Base-by-base conservation (phyloP, 2,329 filamentous ascomycete genomes). In the Diplodia intermedia region DNA sequence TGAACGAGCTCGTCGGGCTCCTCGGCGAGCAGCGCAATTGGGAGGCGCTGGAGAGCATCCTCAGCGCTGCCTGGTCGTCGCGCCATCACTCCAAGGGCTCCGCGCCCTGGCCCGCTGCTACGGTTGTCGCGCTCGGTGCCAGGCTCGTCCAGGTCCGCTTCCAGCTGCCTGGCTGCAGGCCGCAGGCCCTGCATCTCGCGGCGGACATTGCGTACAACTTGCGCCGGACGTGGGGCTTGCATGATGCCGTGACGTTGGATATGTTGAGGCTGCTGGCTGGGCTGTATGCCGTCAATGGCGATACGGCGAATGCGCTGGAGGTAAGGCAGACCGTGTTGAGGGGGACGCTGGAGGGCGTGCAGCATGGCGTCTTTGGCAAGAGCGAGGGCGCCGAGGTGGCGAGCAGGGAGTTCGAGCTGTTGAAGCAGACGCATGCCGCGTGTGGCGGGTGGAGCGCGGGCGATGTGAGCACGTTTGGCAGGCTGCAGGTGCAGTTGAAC, bases 161-260 rank as follows among this genome's bases (percentile, higher is more conserved):
- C 76, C 81, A 83, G 31, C 55, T 60, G 54, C 80, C 33, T 12
- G 55, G 33, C 4, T 76, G 81, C 53, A 79, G 81, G 53, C 75
- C 81, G 69, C 75, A 77, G 50, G 75, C 75, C 3, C 74, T 77
- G 55, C 75, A 74, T 18, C 81, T 86, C 1, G 82, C 81, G 73
- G 84, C 84, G 71, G 83, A 85, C 72, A 85, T 86, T 65, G 83
- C 82, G 43, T 86, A 86, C 78, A 86, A 86, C 72, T 79, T 86
- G 69, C 82, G 82, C 8, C 83, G 84, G 18, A 83, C 84, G 6
- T 83, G 84, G 74, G 85, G 84, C 4, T 79, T 80, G 36, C 78
- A 79, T 5, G 80, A 85, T 43, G 77, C 78, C 0, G 77, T 81
- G 26, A 85, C 84, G 0, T 72, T 85, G 63, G 81, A 85, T 63